Percentiles rank a stretch among this genome's conserved stretches.
Conservation (phyloP, 306 rosid genomes). For the Pachyrhizus erosus region DNA sequence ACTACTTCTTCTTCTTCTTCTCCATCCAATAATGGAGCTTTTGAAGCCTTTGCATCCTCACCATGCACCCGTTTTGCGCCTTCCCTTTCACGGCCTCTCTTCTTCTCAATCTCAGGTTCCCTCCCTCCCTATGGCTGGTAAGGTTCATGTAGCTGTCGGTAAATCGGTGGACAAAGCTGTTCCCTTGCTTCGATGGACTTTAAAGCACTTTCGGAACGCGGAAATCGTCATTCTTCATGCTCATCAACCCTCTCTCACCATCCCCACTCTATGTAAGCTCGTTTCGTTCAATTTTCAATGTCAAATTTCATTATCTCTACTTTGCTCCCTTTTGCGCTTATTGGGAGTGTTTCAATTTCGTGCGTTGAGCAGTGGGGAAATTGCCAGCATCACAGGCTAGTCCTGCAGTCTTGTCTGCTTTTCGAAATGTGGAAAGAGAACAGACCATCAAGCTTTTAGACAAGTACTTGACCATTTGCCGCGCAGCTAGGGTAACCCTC, state of each 20-base stretch:
- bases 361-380: conserved; percentile 75
- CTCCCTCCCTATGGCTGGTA: conserved; percentile 31
- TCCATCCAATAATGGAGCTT: too few relatives aligned
- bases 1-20: too few relatives aligned
- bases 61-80: conserved; percentile 32
- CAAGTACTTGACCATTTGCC: conserved; percentile 58
- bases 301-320: background rate
- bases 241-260: conserved; percentile 70
- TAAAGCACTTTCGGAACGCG: conserved; percentile 48
- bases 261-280: conserved; percentile 81
- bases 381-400: conserved; percentile 78
- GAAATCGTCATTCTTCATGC: conserved; percentile 70
- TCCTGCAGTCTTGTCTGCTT: conserved; percentile 64
- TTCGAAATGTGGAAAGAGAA: conserved; percentile 69
- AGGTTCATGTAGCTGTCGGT: conserved; percentile 74
- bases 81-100: conserved; percentile 38
- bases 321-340: background rate
- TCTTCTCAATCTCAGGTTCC: conserved; percentile 37
- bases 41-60: conserved; percentile 59
- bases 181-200: conserved; percentile 73
- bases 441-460: conserved; percentile 58
- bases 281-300: conserved; percentile 2
- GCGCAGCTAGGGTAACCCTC: conserved; percentile 59
- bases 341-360: background rate
- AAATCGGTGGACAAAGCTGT: conserved; percentile 62